Base-by-base conservation (phyloP, 208 protist genomes). In the Hexamita inflata region DNA sequence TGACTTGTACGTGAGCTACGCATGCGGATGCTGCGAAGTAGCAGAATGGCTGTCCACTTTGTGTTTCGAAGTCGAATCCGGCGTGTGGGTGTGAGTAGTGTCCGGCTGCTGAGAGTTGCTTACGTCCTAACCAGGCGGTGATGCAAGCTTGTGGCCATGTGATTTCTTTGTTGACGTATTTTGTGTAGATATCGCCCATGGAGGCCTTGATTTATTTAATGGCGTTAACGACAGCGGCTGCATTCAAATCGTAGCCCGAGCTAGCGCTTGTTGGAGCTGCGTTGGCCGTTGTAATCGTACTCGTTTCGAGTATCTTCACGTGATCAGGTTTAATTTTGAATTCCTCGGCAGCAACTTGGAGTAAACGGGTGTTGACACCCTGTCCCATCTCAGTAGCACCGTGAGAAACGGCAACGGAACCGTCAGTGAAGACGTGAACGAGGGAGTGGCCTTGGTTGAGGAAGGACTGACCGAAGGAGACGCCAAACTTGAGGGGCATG, bases 401-500 rank as follows among this genome's bases (percentile, higher is more conserved):
- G 74, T 87, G 84, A 24, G 49, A 78, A 30, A 84, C 74, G 19
- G 80, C 67, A 35, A 87, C 79, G 45, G 77, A 78, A 26, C 84
- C 84, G 74, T 87, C 84, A 35, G 76, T 81, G 76, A 82, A 84
- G 45, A 88, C 49, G 57, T 85, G 82, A 26, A 88, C 82, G 15
- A 89, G 81, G 34, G 85, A 80, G 4, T 76, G 59, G 2, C 78
- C 79, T 58, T 80, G 77, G 77, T 91, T 91, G 73, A 91, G 73
- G 58, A 86, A 84, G 60, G 78, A 81, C 19, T 77, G 62, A 24
- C 81, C 85, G 66, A 89, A 91, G 19, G 77, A 78, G 53, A 92
- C 88, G 75, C 88, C 90, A 78, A 88, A 94, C 77, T 92, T 93
- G 13, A 81, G 82, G 34, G 88, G 87, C 13, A 88, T 75, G n/a